Percentiles rank a stretch among this genome's conserved stretches.
Evolutionary conservation across 768 basidiomycete species (phyloP).

Genomic region (Termitomyces titanicus): DNA sequence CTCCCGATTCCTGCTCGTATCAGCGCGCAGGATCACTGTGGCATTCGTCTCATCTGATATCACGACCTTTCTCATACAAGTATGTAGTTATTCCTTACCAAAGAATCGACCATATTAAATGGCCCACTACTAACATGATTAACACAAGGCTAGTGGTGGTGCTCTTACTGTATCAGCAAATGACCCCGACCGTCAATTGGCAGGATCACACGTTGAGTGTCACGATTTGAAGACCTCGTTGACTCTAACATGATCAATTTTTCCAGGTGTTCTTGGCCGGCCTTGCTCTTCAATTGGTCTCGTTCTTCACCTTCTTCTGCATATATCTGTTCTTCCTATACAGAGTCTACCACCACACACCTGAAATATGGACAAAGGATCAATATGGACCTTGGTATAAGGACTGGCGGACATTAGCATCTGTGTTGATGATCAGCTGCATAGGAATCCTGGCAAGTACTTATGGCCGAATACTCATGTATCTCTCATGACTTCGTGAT

Average conservation of each 20-base stretch:
- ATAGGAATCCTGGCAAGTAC: conserved; percentile 55
- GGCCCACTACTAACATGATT: too few species aligned
- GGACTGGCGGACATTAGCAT: conserved; percentile 59
- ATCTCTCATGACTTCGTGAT: background rate
- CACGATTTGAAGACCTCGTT: background rate
- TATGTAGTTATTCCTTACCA: conserved; percentile 12
- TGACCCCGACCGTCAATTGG: conserved; percentile 21
- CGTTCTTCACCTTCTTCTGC: conserved; percentile 46
- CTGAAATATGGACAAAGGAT: conserved; percentile 37
- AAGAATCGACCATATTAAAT: background rate
- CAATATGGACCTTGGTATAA: conserved; percentile 37
- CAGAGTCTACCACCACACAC: conserved; percentile 39
- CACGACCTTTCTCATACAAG: conserved; percentile 65
- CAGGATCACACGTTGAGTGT: conserved; percentile 34
- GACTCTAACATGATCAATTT: conserved; percentile 25
- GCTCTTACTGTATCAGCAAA: conserved; percentile 40
- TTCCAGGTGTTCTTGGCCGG: conserved; percentile 60
- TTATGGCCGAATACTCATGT: background rate
- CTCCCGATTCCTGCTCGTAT: conserved; percentile 45
- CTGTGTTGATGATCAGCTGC: conserved; percentile 49
- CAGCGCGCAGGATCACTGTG: conserved; percentile 44
- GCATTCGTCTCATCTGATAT: conserved; percentile 64
- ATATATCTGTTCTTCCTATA: conserved; percentile 47
- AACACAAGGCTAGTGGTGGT: conserved; percentile 44
- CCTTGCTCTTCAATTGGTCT: conserved; percentile 50